A percentile compares a stretch with the other conserved stretches of the same genome.
Conservation (phyloP, 257 asterid genomes). For the Phtheirospermum japonicum region DNA sequence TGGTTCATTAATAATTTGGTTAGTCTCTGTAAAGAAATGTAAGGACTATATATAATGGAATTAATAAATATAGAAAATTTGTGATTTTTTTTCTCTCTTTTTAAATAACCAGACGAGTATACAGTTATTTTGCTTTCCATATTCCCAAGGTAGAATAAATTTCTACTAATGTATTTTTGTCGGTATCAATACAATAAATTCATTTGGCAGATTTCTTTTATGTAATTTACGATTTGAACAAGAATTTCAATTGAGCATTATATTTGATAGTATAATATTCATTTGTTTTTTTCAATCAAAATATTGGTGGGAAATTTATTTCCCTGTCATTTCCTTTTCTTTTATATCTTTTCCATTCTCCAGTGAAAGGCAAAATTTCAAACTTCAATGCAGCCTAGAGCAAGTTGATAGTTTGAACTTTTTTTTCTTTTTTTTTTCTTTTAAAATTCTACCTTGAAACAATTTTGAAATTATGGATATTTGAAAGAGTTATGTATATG, state of each 20-base stretch:
- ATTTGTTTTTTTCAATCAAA: not conserved
- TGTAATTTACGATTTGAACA: slow-evolving; percentile 32
- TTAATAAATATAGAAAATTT: too few relatives aligned
- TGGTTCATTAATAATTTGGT: too few relatives aligned
- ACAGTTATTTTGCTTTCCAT: not conserved
- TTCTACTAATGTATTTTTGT: slow-evolving; percentile 9
- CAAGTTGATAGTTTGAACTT: too few relatives aligned
- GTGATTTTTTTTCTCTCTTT: too few relatives aligned
- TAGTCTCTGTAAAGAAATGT: too few relatives aligned
- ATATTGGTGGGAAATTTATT: not conserved
- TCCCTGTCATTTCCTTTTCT: not conserved
- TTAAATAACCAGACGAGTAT: not conserved
- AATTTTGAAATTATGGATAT: too few relatives aligned
- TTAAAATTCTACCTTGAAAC: too few relatives aligned
- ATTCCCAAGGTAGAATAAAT: slow-evolving; percentile 3
- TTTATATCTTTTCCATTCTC: not conserved
- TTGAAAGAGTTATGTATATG: too few relatives aligned
- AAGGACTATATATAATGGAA: too few relatives aligned
- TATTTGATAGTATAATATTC: not conserved
- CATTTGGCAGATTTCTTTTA: slow-evolving; percentile 22
- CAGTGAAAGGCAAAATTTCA: not conserved
- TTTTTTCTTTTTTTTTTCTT: too few relatives aligned
- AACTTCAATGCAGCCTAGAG: not conserved
- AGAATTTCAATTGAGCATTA: not conserved
- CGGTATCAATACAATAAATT: slow-evolving; percentile 20